Conservation (phyloP, 805 yeast species). For the Kurtzmaniella fragi region DNA sequence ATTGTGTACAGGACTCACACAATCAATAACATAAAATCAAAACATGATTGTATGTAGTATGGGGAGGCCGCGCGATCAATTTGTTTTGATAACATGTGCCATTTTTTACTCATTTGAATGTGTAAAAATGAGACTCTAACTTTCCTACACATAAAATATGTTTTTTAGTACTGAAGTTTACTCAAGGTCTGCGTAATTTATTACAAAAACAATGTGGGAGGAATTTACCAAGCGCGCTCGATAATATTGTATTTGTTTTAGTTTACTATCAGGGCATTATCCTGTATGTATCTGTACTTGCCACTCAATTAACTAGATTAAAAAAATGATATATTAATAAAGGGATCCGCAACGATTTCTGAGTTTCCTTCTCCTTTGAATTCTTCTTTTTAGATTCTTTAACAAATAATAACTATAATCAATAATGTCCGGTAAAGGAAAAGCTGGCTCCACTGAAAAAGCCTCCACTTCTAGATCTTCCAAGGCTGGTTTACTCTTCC, state of each 20-base stretch:
- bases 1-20: slow-evolving; percentile 1
- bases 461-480: slow-evolving; percentile 97
- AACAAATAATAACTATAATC: slow-evolving; percentile 10
- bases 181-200: slow-evolving; percentile 1
- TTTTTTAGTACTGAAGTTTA: slow-evolving; percentile 1
- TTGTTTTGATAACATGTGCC: slow-evolving; percentile 3
- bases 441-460: slow-evolving; percentile 92
- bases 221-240: too few relatives aligned
- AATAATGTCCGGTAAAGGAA: slow-evolving; percentile 81
- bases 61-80: not conserved
- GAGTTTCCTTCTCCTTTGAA: not conserved
- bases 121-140: not conserved
- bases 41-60: not conserved
- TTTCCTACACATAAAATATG: slow-evolving; percentile 1
- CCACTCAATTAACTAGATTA: not conserved
- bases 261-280: too few relatives aligned
- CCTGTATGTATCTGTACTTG: not conserved
- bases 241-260: not conserved
- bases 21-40: not conserved
- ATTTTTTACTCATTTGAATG: not conserved
- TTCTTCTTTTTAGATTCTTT: slow-evolving; percentile 1
- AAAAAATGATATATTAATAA: not conserved
- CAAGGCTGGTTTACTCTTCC: slow-evolving; percentile 98
- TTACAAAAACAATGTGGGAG: too few relatives aligned
- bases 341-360: not conserved